Evolutionary conservation across 1,284 basidiomycete genomes (phyloP).

Genomic region (Serendipita sp.): DNA sequence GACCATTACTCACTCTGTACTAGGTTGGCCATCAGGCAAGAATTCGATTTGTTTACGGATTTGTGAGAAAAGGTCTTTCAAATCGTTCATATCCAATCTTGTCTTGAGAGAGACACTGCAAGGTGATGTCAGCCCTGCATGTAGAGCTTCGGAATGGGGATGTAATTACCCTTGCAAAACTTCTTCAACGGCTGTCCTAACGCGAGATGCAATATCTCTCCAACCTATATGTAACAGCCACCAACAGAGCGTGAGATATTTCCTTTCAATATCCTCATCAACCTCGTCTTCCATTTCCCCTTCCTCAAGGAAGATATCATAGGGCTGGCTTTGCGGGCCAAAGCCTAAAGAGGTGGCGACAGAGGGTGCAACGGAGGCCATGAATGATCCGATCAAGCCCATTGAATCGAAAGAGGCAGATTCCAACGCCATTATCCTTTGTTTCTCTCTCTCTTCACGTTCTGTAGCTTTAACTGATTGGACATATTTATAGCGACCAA

Average conservation of each 20-base stretch:
- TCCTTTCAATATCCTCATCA: conserved; percentile 47
- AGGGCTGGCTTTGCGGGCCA: neutral
- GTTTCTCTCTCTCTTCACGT: conserved; percentile 42
- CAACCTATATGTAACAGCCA: conserved; percentile 84
- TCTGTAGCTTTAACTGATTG: conserved; percentile 51
- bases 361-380: neutral
- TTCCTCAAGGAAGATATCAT: conserved; percentile 13
- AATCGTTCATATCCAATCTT: conserved; percentile 50
- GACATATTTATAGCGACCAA: conserved; percentile 73
- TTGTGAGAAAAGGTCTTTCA: conserved; percentile 52
- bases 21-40: conserved; percentile 13
- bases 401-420: neutral
- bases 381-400: neutral
- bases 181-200: conserved; percentile 60
- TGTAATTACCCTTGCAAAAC: conserved; percentile 58
- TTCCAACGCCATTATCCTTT: conserved; percentile 18
- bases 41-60: conserved; percentile 58
- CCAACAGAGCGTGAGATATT: conserved; percentile 78
- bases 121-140: conserved; percentile 8
- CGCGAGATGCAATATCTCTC: conserved; percentile 63
- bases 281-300: conserved; percentile 18
- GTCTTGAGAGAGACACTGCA: conserved; percentile 64
- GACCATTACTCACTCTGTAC: conserved; percentile 1
- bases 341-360: neutral
- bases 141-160: neutral